Evolutionary conservation across 345 rosid species (phyloP).

Genomic region (Sonneratia alba): DNA sequence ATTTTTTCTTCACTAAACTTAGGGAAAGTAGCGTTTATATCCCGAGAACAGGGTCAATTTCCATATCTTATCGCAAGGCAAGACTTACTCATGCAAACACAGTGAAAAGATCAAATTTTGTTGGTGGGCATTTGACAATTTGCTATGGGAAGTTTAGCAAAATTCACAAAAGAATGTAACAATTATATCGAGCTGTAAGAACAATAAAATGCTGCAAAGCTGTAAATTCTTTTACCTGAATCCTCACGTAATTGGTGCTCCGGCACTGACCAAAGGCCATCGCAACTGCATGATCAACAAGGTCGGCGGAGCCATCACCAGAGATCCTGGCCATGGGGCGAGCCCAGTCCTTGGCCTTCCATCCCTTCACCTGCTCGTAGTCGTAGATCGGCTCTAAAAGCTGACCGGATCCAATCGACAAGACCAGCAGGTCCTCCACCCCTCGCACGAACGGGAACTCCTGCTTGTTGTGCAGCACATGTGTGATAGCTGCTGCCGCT

Average conservation of each 20-base stretch:
- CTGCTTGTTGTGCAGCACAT: constrained; percentile 91
- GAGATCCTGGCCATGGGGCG: constrained; percentile 80
- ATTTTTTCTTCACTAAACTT: background rate
- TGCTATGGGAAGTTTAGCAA: background rate
- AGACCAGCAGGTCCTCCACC: constrained; percentile 81
- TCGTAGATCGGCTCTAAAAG: constrained; percentile 57
- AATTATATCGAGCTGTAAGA: background rate
- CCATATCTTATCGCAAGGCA: background rate
- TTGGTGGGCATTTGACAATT: no score
- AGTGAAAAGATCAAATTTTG: background rate
- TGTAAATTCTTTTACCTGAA: constrained; percentile 50
- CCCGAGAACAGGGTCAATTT: background rate
- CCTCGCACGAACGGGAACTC: constrained; percentile 97
- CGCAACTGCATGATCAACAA: constrained; percentile 89
- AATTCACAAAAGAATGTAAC: background rate
- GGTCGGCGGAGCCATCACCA: constrained; percentile 73
- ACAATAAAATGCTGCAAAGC: background rate
- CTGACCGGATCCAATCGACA: constrained; percentile 81
- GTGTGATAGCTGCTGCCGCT: constrained; percentile 88
- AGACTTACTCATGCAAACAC: background rate
- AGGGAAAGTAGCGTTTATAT: background rate
- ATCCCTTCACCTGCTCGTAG: constrained; percentile 57
- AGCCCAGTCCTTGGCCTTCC: constrained; percentile 89
- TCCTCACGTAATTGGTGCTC: constrained; percentile 67
- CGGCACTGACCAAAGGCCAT: constrained; percentile 81